A percentile compares a stretch with the other conserved stretches of the same genome.
Evolutionary conservation across 352 stramenopile genomes (phyloP).

Genomic region (Phytophthora capsici): DNA sequence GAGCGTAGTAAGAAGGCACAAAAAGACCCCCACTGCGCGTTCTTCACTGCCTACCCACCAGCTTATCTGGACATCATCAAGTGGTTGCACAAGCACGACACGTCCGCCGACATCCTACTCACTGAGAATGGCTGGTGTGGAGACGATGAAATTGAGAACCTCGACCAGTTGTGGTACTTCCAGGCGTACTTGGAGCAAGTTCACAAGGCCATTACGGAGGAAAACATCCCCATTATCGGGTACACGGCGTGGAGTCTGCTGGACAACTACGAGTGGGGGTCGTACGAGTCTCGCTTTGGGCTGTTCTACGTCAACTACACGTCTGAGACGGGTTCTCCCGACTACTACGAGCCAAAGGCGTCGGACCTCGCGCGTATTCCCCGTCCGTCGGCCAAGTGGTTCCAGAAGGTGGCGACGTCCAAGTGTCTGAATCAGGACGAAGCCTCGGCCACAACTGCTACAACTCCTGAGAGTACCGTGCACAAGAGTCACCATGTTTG

Average conservation of each 20-base stretch:
- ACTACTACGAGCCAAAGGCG: constrained; percentile 27
- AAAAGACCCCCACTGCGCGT: constrained; percentile 36
- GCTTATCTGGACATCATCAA: constrained; percentile 60
- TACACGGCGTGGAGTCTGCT: constrained; percentile 37
- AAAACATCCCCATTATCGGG: constrained; percentile 33
- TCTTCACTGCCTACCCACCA: constrained; percentile 53
- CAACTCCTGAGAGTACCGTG: constrained; percentile 1
- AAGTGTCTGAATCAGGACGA: constrained; percentile 28
- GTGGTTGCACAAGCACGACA: constrained; percentile 58
- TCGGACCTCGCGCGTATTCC: constrained; percentile 42
- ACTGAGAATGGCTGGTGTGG: constrained; percentile 71
- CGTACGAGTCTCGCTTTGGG: constrained; percentile 49
- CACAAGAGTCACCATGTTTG: constrained; percentile 30
- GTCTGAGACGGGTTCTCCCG: constrained; percentile 24
- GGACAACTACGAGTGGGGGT: constrained; percentile 41
- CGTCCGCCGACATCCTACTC: constrained; percentile 47
- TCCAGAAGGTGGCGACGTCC: constrained; percentile 27
- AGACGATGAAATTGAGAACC: constrained; percentile 53
- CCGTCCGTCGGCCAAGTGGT: constrained; percentile 47
- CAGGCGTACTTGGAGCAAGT: constrained; percentile 53
- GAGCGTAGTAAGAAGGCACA: constrained; percentile 11
- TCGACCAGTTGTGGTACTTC: constrained; percentile 43
- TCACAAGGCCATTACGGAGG: constrained; percentile 45
- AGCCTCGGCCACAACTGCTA: constrained; percentile 7
- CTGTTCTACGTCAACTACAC: constrained; percentile 65